phyloP scores from a whole-genome alignment of 1,284 basidiomycete genomes.

The Ceratorhiza oryzae-sativae region DNA sequence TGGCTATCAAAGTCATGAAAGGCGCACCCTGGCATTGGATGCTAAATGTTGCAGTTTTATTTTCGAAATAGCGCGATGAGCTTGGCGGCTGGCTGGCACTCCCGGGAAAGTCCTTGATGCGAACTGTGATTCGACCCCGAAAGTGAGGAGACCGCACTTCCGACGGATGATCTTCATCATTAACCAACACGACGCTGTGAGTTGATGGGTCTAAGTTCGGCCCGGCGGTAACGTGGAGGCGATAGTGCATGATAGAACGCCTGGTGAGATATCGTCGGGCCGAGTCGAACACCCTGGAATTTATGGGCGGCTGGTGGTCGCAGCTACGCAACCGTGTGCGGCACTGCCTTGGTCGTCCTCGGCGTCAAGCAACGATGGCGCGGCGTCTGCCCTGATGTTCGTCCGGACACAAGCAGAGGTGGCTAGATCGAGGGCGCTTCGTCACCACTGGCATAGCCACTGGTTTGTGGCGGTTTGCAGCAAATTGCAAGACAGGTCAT shows the following conservation, averaged over 20 bases:
- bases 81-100: background rate
- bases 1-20: background rate
- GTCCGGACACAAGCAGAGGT: background rate
- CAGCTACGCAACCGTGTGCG: background rate
- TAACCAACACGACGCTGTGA: constrained; percentile 28
- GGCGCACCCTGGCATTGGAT: constrained; percentile 36
- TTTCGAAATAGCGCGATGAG: constrained; percentile 26
- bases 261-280: background rate
- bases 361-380: background rate
- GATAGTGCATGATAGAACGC: constrained; percentile 23
- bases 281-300: background rate
- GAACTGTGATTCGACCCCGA: constrained; percentile 31
- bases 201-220: constrained; percentile 34
- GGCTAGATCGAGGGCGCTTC: background rate
- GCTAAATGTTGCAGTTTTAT: constrained; percentile 34
- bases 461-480: background rate
- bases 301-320: background rate
- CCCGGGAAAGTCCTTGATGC: constrained; percentile 15
- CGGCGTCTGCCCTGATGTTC: background rate
- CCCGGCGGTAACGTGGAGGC: constrained; percentile 33
- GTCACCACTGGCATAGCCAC: background rate
- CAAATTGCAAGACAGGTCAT: background rate
- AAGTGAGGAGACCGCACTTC: constrained; percentile 26
- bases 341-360: background rate
- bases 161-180: constrained; percentile 24